Conservation (phyloP, 106 monocot species). For the Platanthera guangdongensis region DNA sequence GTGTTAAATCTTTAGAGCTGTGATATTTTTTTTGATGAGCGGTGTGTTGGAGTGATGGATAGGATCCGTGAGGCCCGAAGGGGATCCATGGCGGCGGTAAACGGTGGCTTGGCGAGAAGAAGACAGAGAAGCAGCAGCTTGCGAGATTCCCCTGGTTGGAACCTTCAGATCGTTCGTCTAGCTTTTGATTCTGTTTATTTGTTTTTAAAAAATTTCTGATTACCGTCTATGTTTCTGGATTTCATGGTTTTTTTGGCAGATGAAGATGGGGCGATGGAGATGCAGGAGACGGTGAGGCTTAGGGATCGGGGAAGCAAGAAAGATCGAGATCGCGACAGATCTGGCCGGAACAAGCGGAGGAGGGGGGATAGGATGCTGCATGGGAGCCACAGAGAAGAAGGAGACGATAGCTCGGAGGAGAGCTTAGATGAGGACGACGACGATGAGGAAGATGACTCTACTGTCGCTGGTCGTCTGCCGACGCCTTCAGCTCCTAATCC, state of each 20-base stretch:
- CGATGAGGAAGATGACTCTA: conserved; percentile 58
- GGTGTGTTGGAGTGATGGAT: conserved; percentile 39
- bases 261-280: conserved; percentile 63
- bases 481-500: conserved; percentile 11
- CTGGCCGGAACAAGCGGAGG: conserved; percentile 59
- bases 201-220: neutral
- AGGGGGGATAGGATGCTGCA: conserved; percentile 63
- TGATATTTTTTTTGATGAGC: conserved; percentile 17
- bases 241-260: conserved; percentile 29
- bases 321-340: conserved; percentile 84
- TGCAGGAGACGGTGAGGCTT: conserved; percentile 50
- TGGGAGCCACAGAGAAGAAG: conserved; percentile 40
- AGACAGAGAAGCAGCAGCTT: conserved; percentile 35
- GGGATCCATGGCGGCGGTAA: conserved; percentile 37
- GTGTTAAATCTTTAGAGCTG: neutral
- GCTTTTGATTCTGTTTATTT: neutral
- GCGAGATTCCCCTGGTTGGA: conserved; percentile 55
- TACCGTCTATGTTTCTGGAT: neutral
- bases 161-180: conserved; percentile 4
- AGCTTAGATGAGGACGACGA: conserved; percentile 77
- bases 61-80: conserved; percentile 58
- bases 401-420: conserved; percentile 56
- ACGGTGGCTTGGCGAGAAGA: conserved; percentile 37
- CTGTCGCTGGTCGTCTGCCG: conserved; percentile 16
- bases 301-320: conserved; percentile 62